Base-by-base conservation (phyloP, 306 rosid genomes). In the Dalbergia cultrata region DNA sequence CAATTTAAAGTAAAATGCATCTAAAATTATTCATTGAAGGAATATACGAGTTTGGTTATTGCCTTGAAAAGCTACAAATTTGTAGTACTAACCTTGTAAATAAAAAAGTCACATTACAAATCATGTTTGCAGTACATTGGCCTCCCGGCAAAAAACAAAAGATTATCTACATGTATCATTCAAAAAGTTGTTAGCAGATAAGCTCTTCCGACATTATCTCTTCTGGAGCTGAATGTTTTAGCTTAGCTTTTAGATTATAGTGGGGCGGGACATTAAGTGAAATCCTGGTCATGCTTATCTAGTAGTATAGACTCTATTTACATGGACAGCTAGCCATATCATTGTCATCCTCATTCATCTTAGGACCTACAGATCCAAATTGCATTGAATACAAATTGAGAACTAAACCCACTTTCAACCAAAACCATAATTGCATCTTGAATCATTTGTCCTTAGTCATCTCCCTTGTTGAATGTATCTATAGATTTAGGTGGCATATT, bases 401-500 rank as follows among this genome's bases (percentile, higher is more conserved):
- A 77, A 70, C 49, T 74, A 67, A 67, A 72, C 47, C 82, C 76
- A 81, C 85, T 74, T 87, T 87, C 90, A 88, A 83, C 90, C 44
- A 81, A 70, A 70, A 74, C 70, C 76, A 88, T 86, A 78, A 86
- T 80, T 90, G 88, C 78, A 21, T 70, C 8, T 72, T 72, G 41
- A 72, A 62, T 68, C 81, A 63, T 59, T 17, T 70, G 18, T 67
- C 75, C 52, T 63, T 72, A 3, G 37, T 41, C 41, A 83, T 81
- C 74, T 64, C 52, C 64, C 39, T 72, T 49, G 56, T 78, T 33
- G n/a, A 79, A 74, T 65, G 80, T 69, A 67, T 79, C 85, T 62
- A 67, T 59, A 54, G 60, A 80, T 78, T 89, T 89, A 80, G 89
- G 83, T 89, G 62, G 80, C 78, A 82, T 70, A 91, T 84, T 88